Percentiles rank a stretch among this genome's conserved stretches.
phyloP scores from a whole-genome alignment of 176 grass and related monocot species.

The Alopecurus myosuroides region DNA sequence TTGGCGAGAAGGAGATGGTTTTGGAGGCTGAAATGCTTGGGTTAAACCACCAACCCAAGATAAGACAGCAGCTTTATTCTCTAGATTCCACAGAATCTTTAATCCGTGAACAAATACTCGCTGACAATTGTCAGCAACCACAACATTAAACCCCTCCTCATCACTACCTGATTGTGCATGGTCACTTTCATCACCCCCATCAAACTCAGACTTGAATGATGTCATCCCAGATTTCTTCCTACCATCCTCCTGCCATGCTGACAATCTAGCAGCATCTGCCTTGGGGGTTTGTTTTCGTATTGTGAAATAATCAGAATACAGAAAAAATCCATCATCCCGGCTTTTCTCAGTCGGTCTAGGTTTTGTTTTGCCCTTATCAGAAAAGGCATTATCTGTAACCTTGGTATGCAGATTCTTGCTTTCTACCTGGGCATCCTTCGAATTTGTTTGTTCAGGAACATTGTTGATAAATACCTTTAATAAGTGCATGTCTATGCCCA shows the following conservation, averaged over 20 bases:
- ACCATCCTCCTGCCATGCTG: constrained; percentile 74
- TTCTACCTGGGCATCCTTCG: constrained; percentile 42
- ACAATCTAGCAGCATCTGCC: constrained; percentile 74
- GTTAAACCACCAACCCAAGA: constrained; percentile 76
- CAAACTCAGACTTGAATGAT: constrained; percentile 54
- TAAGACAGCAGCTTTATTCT: constrained; percentile 73
- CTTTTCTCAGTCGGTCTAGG: constrained; percentile 51
- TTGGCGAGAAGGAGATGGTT: constrained; percentile 84
- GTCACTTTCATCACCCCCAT: constrained; percentile 57
- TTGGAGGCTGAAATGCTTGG: constrained; percentile 84
- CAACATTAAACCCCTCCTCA: constrained; percentile 90
- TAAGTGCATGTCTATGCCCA: constrained; percentile 81
- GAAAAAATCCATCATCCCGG: constrained; percentile 78
- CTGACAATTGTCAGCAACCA: constrained; percentile 96
- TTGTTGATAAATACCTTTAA: constrained; percentile 66
- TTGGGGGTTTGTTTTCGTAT: constrained; percentile 93
- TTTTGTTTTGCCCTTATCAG: constrained; percentile 52
- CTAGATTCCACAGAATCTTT: constrained; percentile 89
- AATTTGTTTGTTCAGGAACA: constrained; percentile 38
- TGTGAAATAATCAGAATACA: constrained; percentile 90
- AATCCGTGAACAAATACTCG: constrained; percentile 93
- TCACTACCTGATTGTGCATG: constrained; percentile 75
- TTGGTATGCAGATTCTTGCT: constrained; percentile 41
- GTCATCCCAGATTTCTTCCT: constrained; percentile 64
- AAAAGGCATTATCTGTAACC: constrained; percentile 31